Evolutionary conservation across 2,329 filamentous ascomycete species (phyloP).

Genomic region (Colletotrichum spaethianum): DNA sequence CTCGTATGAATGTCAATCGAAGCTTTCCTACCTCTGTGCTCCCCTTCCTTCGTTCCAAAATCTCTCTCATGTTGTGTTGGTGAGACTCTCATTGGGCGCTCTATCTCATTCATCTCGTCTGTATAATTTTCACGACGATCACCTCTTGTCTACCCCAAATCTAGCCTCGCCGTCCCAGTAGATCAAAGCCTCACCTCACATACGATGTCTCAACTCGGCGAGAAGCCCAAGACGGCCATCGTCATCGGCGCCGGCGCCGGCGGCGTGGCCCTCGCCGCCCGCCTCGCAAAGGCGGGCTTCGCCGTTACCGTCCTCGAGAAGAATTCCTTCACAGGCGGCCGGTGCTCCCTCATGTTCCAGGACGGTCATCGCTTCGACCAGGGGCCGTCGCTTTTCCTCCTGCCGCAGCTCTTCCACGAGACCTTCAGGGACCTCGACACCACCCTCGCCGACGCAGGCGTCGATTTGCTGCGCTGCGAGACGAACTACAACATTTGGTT

Average conservation of each 20-base stretch:
- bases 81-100: neutral
- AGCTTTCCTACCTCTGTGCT: neutral
- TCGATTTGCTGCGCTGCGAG: conserved; percentile 79
- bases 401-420: conserved; percentile 79
- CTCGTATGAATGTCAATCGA: conserved; percentile 35
- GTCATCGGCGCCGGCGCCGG: conserved; percentile 73
- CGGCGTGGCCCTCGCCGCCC: conserved; percentile 79
- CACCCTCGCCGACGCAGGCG: conserved; percentile 74
- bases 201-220: conserved; percentile 44
- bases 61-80: conserved; percentile 1
- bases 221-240: conserved; percentile 47
- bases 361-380: conserved; percentile 81
- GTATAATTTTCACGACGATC: neutral
- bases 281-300: conserved; percentile 79
- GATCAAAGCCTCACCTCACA: accelerated
- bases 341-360: conserved; percentile 76
- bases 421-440: conserved; percentile 79
- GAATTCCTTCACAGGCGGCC: conserved; percentile 79
- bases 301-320: conserved; percentile 84
- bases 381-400: conserved; percentile 80
- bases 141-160: no score
- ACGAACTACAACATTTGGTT: conserved; percentile 85
- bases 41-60: neutral
- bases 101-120: neutral
- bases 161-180: neutral